Percentiles rank a stretch among this genome's conserved stretches.
These are phyloP conservation scores for Pittosporum tobira DNA, from an alignment of 129 eudicot genomes.

Conservation along the genomic window DNA sequence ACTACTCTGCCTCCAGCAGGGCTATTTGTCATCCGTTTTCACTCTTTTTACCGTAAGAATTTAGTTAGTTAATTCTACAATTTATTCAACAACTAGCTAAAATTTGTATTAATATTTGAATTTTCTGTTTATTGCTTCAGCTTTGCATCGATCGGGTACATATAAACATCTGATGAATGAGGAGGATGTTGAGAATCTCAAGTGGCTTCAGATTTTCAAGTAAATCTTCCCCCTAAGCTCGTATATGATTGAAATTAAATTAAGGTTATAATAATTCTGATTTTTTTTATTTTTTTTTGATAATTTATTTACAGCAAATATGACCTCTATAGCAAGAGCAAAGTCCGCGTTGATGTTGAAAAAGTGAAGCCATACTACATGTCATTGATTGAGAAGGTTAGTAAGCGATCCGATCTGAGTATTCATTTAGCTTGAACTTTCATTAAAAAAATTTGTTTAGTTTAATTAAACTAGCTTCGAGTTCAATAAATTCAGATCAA, in stretches of 20 bases:
- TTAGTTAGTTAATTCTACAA: neutral
- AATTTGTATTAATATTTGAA: neutral
- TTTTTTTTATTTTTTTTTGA: no score
- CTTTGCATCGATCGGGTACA: slow-evolving; percentile 72
- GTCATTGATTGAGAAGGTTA: slow-evolving; percentile 75
- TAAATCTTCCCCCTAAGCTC: slow-evolving; percentile 10
- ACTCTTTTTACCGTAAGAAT: slow-evolving; percentile 73
- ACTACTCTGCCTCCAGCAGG: slow-evolving; percentile 83
- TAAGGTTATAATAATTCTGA: neutral
- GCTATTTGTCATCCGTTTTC: slow-evolving; percentile 65
- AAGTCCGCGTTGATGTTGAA: slow-evolving; percentile 62
- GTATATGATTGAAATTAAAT: neutral
- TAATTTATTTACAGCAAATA: slow-evolving; percentile 51
- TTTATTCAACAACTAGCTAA: neutral
- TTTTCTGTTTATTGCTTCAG: slow-evolving; percentile 16
- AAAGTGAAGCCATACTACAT: slow-evolving; percentile 81
- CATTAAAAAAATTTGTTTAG: neutral
- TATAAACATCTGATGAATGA: slow-evolving; percentile 81
- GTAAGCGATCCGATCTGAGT: neutral
- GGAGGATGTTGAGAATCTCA: slow-evolving; percentile 70
- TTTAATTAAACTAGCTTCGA: neutral
- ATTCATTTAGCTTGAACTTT: no score
- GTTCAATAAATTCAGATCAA: no score
- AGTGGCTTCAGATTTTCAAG: slow-evolving; percentile 88
- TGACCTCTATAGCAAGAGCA: slow-evolving; percentile 92